Base-by-base conservation (phyloP, 164 flowering plant genomes). In the Chimonanthus salicifolius region DNA sequence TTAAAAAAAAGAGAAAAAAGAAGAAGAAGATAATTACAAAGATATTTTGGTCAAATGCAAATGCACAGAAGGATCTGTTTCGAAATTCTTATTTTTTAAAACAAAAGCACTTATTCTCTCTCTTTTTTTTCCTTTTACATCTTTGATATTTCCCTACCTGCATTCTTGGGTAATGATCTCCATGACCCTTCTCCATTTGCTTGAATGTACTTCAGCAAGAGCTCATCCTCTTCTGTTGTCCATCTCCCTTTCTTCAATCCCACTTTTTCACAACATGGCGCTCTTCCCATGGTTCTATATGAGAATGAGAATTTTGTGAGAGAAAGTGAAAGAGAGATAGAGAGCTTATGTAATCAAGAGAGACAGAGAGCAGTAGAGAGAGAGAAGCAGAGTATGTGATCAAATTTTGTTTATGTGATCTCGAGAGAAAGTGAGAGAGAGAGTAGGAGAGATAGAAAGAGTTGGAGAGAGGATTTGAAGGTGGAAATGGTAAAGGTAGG, bases 181-280 rank as follows among this genome's bases (percentile, higher is more conserved):
- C 98, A 94, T 1, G 91, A 88, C 1, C 98, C 98, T 79, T 94
- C 97, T 0, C 98, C 98, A 76, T 92, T 79, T 16, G 84, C 81
- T 64, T 78, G 82, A 83, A 94, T 94, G 78, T 92, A 92, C 11
- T 85, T 85, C 49, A 67, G 77, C 79, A 94, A 77, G 46, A 78
- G 79, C 76, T 83, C 85, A 72, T 94, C 98, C 75, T 94, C 98
- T 75, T 92, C 98, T 2, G 87, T 79, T 16, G 96, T 89, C 98
- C 98, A 94, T 75, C 94, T 83, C 78, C 98, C 98, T 69, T 70
- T 88, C 81, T 88, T 92, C 83, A 92, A 33, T 16, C 98, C 98
- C 51, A 90, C 89, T 71, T 92, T 94, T 77, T 89, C 92, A 79
- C 98, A 92, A 75, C 98, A 94, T 48, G 98, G 97, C n/a, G 96